A percentile compares a stretch with the other conserved stretches of the same genome.
phyloP scores from a whole-genome alignment of 495 filamentous ascomycete genomes.

The Talaromyces wortmannii region DNA sequence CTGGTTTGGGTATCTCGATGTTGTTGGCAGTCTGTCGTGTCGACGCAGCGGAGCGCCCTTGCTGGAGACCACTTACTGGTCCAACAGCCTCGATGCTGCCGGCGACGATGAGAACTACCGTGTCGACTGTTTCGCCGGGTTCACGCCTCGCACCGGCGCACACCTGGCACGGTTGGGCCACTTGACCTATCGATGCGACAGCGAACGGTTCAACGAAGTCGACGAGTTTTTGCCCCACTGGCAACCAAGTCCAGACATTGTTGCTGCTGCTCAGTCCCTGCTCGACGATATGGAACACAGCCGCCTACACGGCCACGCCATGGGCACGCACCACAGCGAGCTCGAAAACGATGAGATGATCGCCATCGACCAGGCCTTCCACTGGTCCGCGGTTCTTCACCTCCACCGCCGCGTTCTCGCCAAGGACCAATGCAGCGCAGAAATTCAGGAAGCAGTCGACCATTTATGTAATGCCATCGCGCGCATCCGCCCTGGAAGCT shows the following conservation, averaged over 20 bases:
- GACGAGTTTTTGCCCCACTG: slow-evolving; percentile 48
- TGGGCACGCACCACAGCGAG: slow-evolving; percentile 26
- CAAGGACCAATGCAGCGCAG: slow-evolving; percentile 41
- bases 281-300: slow-evolving; percentile 39
- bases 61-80: slow-evolving; percentile 42
- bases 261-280: slow-evolving; percentile 48
- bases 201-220: slow-evolving; percentile 53
- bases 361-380: slow-evolving; percentile 75
- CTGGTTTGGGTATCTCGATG: slow-evolving; percentile 84
- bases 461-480: slow-evolving; percentile 55
- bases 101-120: slow-evolving; percentile 53
- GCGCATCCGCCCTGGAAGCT: slow-evolving; percentile 58
- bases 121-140: slow-evolving; percentile 78
- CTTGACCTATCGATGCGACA: slow-evolving; percentile 64
- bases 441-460: slow-evolving; percentile 58
- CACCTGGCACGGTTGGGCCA: slow-evolving; percentile 70
- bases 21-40: slow-evolving; percentile 70
- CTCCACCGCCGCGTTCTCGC: slow-evolving; percentile 67
- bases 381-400: slow-evolving; percentile 73
- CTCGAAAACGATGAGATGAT: slow-evolving; percentile 50
- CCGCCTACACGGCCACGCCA: slow-evolving; percentile 21
- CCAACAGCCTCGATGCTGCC: slow-evolving; percentile 8
- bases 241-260: slow-evolving; percentile 48
- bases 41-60: slow-evolving; percentile 53
- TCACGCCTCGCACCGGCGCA: slow-evolving; percentile 60